Base-by-base conservation (phyloP, 805 yeast genomes). In the Schwanniomyces sp. region DNA sequence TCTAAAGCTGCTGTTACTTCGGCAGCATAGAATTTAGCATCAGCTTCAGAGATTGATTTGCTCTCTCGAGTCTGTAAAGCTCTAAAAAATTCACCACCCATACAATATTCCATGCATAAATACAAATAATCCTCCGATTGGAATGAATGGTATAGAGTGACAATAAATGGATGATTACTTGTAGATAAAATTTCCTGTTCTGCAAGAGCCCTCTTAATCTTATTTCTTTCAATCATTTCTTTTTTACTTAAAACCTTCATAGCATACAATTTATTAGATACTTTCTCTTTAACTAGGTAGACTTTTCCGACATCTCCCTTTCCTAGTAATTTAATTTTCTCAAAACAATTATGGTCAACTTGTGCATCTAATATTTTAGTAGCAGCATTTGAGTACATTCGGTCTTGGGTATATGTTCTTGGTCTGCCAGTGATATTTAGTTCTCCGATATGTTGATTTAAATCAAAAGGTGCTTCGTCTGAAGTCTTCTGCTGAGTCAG, bases 291-390 rank as follows among this genome's bases (percentile, higher is more conserved):
- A 5, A 94, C 99, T 25, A 94, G 71, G 59, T 88, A 94, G 21
- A 94, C 99, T 64, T 90, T 91, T 3, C 99, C 99, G 32, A 94
- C 98, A 60, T 94, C 99, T 48, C 99, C 99, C 62, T 89, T 89
- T 4, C 99, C 99, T 43, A 94, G 70, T n/a, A 94, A 70, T 55
- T 88, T 82, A 45, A 94, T 81, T 63, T 90, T 92, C 55, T 91
- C 97, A 64, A 94, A 94, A 25, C 94, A 86, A 40, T 81, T 80
- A 2, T 96, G 95, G 5, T 85, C 80, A 17, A 95, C 99, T 59
- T 87, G 90, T 8, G 86, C 90, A 52, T 84, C 86, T 47, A 82
- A 76, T 32, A 84, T 78, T 58, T 84, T 88, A 46, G 86, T 86
- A 10, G 96, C 82, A 52, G 85, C 84, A 49, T 85, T 79, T 16